These are phyloP conservation scores for Penicillium thymicola DNA, from an alignment of 2,329 filamentous ascomycete species.

Conservation along the genomic window DNA sequence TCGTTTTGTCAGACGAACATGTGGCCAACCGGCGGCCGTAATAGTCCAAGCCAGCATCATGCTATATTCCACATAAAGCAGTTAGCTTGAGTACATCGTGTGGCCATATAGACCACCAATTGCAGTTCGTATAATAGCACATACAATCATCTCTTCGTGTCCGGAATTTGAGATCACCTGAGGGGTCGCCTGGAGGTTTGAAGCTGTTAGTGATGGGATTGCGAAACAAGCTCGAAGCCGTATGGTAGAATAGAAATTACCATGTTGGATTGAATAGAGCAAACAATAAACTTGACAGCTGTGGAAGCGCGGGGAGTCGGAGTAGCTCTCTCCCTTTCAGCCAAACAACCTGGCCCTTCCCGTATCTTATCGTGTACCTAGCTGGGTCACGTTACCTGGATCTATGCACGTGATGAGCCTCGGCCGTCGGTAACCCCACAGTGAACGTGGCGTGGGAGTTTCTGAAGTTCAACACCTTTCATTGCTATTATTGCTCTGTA, in stretches of 20 bases:
- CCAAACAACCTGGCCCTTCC: slow-evolving; percentile 27
- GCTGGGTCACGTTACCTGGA: slow-evolving; percentile 13
- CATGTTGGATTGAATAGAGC: slow-evolving; percentile 20
- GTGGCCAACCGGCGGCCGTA: slow-evolving; percentile 95
- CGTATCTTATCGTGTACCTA: slow-evolving; percentile 25
- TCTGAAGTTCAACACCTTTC: neutral
- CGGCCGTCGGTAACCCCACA: slow-evolving; percentile 20
- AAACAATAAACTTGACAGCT: slow-evolving; percentile 2
- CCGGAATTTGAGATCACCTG: slow-evolving; percentile 81
- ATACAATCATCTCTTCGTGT: slow-evolving; percentile 99
- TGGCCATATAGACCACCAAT: slow-evolving; percentile 3
- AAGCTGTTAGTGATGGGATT: slow-evolving; percentile 11
- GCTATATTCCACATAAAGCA: slow-evolving; percentile 50
- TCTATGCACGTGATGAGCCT: slow-evolving; percentile 19
- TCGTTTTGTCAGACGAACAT: slow-evolving; percentile 95
- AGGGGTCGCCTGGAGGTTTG: slow-evolving; percentile 49
- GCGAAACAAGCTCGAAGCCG: neutral
- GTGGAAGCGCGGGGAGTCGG: slow-evolving; percentile 13
- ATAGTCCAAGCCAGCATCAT: slow-evolving; percentile 98
- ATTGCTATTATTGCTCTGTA: neutral
- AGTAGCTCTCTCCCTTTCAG: slow-evolving; percentile 8
- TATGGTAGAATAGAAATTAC: slow-evolving; percentile 11
- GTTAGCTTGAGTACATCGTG: slow-evolving; percentile 3
- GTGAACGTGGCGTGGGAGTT: slow-evolving; percentile 1
- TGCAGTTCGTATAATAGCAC: slow-evolving; percentile 39